Evolutionary conservation across 2,329 filamentous ascomycete species (phyloP), one percentile per base, ranked within the genome.

Genomic region (Fusarium tricinctum): DNA sequence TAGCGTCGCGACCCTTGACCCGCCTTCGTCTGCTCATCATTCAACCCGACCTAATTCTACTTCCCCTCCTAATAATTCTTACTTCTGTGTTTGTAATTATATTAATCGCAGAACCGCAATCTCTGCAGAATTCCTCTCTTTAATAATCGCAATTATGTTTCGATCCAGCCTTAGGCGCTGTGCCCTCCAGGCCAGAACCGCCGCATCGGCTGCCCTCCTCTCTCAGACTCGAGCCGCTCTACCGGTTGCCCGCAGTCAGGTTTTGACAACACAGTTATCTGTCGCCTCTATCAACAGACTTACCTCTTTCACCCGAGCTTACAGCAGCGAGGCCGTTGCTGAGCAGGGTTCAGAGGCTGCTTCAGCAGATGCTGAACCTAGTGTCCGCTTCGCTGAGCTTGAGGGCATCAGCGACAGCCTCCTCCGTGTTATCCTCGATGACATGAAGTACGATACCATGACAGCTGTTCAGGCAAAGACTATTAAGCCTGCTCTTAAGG

Each of bases 381-480:
- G 79, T 54, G 77, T 78, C 23, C 74, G 76, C 7, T 89, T 89
- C 68, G 68, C 66, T 13, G 82, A 86, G 3, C 79, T 89, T 13
- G 40, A 66, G 5, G 84, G 83, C 32, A 86, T 97, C 42, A 84
- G 94, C 75, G 75, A 80, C 23, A 87, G 84, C 61, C 80, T 97
- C 51, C 84, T 97, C 66, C 75, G 83, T 6, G 86, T 90, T 26
- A 89, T 99, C 72, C 91, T 87, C 2, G 72, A 86, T 7, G 86
- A 88, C 52, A 92, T 98, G 90, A 82, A 85, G 28, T 91, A 97
- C 72, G 86, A 91, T 49, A 88, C 84, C 40, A 98, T 99, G 96
- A 98, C 95, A 22, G 91, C 96, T 22, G 95, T 99, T 15, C 96
- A 99, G 79, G 85, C 88, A 47, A 86, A 90, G 77, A 97, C 95